Conservation (phyloP, 768 basidiomycete genomes). For the Termitomyces sp. region DNA sequence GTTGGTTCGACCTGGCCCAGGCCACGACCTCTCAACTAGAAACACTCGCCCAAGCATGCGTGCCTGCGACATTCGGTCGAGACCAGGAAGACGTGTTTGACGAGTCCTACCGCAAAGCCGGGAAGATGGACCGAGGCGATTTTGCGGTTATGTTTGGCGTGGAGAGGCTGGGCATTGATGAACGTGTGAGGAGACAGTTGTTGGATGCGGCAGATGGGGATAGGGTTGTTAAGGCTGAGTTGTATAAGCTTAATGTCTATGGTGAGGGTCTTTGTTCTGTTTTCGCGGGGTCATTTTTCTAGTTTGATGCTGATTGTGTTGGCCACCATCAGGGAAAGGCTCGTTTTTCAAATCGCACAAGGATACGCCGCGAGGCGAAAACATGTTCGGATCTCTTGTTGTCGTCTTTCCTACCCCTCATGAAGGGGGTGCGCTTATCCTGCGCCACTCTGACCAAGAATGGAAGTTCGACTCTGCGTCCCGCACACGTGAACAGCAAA, state of each 20-base stretch:
- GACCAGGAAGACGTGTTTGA: conserved; percentile 33
- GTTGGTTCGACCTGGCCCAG: conserved; percentile 6
- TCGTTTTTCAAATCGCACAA: conserved; percentile 47
- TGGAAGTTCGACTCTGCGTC: conserved; percentile 27
- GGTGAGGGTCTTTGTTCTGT: conserved; percentile 14
- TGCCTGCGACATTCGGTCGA: conserved; percentile 35
- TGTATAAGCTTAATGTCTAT: conserved; percentile 34
- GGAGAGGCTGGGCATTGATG: neutral
- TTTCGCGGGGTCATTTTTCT: neutral
- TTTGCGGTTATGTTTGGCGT: conserved; percentile 30
- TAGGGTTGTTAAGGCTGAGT: conserved; percentile 18
- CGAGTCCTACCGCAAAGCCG: conserved; percentile 38
- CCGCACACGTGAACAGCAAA: neutral
- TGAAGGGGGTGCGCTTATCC: conserved; percentile 36
- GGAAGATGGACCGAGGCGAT: conserved; percentile 31
- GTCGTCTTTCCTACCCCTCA: conserved; percentile 41
- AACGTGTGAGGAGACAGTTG: conserved; percentile 1
- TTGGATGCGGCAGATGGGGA: conserved; percentile 14
- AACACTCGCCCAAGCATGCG: conserved; percentile 20
- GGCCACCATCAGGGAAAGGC: conserved; percentile 36
- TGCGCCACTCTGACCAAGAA: conserved; percentile 27
- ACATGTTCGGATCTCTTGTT: conserved; percentile 49
- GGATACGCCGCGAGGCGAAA: conserved; percentile 37
- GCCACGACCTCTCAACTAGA: neutral
- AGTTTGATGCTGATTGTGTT: neutral